These are phyloP conservation scores for Arthroderma sp. DNA, from an alignment of 2,329 filamentous ascomycete species.

Conservation along the genomic window DNA sequence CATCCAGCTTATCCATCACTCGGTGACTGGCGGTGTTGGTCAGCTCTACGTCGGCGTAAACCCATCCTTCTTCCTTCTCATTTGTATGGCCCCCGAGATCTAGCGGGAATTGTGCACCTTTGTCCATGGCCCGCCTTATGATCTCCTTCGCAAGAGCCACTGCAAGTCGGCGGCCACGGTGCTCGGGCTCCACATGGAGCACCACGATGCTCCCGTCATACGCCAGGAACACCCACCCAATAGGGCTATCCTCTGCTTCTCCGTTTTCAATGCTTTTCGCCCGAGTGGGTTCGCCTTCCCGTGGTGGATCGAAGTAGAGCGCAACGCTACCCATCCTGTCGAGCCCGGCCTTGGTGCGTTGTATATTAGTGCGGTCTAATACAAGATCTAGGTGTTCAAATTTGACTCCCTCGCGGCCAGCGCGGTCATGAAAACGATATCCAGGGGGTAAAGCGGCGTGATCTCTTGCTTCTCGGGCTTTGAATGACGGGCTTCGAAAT, in stretches of 20 bases:
- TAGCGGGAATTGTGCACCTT: slow-evolving; percentile 12
- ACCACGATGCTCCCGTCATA: slow-evolving; percentile 26
- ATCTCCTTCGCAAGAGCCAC: slow-evolving; percentile 19
- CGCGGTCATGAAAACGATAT: slow-evolving; percentile 19
- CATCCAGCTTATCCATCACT: slow-evolving; percentile 34
- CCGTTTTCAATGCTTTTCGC: not conserved
- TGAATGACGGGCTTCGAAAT: slow-evolving; percentile 16
- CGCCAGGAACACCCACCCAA: slow-evolving; percentile 30
- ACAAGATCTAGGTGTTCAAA: slow-evolving; percentile 24
- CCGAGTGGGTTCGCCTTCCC: not conserved
- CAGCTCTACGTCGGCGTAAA: slow-evolving; percentile 26
- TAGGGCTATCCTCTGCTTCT: slow-evolving; percentile 16
- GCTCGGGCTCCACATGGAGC: slow-evolving; percentile 29
- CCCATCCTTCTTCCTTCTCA: slow-evolving; percentile 15
- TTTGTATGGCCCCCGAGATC: not conserved
- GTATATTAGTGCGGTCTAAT: slow-evolving; percentile 26
- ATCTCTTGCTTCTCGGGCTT: not conserved
- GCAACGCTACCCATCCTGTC: slow-evolving; percentile 21
- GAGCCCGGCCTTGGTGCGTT: slow-evolving; percentile 22
- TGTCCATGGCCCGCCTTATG: slow-evolving; percentile 18
- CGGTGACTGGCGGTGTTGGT: slow-evolving; percentile 25
- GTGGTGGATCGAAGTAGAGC: slow-evolving; percentile 16
- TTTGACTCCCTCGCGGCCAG: slow-evolving; percentile 17
- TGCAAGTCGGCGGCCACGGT: slow-evolving; percentile 27
- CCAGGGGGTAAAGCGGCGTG: slow-evolving; percentile 16